Evolutionary conservation across 768 basidiomycete genomes (phyloP).

Genomic region (Dacryopinax primogenitus): DNA sequence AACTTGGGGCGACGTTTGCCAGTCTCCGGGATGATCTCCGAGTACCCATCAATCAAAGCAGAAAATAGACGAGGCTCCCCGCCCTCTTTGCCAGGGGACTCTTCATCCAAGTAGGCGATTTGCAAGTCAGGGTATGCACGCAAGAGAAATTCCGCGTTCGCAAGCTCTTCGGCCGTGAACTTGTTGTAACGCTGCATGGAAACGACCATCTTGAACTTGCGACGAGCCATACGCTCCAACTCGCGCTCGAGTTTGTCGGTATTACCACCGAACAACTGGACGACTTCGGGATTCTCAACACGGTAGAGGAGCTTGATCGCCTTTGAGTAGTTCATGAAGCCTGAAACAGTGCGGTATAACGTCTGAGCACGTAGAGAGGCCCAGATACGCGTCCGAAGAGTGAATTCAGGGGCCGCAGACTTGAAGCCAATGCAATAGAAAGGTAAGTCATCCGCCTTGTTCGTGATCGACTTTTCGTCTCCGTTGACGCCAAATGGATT

Average conservation of each 20-base stretch:
- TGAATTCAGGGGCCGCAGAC: slow-evolving; percentile 95
- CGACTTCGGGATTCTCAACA: slow-evolving; percentile 98
- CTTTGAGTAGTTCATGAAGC: slow-evolving; percentile 99
- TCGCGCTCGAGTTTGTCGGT: slow-evolving; percentile 94
- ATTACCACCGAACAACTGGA: slow-evolving; percentile 93
- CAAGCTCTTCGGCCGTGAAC: slow-evolving; percentile 98
- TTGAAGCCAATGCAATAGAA: slow-evolving; percentile 99
- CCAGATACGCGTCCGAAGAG: slow-evolving; percentile 97
- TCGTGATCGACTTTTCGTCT: slow-evolving; percentile 61
- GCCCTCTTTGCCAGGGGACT: slow-evolving; percentile 83
- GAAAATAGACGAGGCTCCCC: slow-evolving; percentile 94
- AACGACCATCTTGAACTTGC: slow-evolving; percentile 98
- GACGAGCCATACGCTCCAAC: slow-evolving; percentile 90
- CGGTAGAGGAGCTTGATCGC: slow-evolving; percentile 99
- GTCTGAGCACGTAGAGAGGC: slow-evolving; percentile 97
- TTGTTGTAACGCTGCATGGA: slow-evolving; percentile 99
- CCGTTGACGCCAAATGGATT: slow-evolving; percentile 47
- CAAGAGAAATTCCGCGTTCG: slow-evolving; percentile 94
- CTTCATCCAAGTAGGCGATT: slow-evolving; percentile 97
- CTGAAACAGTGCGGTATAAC: slow-evolving; percentile 94
- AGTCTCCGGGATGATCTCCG: slow-evolving; percentile 81
- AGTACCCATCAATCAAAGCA: slow-evolving; percentile 92
- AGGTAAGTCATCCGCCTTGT: slow-evolving; percentile 82
- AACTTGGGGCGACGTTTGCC: slow-evolving; percentile 90
- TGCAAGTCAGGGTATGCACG: slow-evolving; percentile 97